phyloP scores from a whole-genome alignment of 306 rosid genomes.

The Delonix regia region DNA sequence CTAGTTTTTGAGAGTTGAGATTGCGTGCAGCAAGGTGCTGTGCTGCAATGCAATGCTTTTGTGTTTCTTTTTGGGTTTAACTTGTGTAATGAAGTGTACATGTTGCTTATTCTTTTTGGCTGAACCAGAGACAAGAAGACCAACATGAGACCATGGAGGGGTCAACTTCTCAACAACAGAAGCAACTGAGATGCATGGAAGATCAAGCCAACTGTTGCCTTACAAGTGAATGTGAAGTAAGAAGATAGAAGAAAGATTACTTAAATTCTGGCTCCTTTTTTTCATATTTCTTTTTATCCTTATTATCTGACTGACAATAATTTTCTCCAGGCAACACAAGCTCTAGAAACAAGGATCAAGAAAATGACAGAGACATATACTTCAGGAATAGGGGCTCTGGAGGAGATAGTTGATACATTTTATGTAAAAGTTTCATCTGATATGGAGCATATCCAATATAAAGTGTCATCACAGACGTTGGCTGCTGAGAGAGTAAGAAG shows the following conservation, averaged over 20 bases:
- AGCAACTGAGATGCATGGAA: constrained; percentile 78
- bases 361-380: constrained; percentile 68
- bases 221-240: constrained; percentile 78
- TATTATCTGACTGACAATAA: constrained; percentile 27
- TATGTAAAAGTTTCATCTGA: constrained; percentile 72
- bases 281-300: constrained; percentile 3
- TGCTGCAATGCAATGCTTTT: too few relatives aligned
- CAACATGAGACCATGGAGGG: constrained; percentile 68
- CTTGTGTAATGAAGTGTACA: too few relatives aligned
- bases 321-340: constrained; percentile 68
- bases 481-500: constrained; percentile 64
- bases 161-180: constrained; percentile 77
- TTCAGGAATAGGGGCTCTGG: constrained; percentile 68
- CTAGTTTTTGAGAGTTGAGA: too few relatives aligned
- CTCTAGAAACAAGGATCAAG: constrained; percentile 68
- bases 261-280: constrained; percentile 7
- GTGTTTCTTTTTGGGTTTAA: too few relatives aligned
- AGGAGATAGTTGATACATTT: constrained; percentile 62
- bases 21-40: too few relatives aligned
- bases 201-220: constrained; percentile 61
- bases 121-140: constrained; percentile 64
- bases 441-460: constrained; percentile 64
- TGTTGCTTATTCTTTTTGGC: too few relatives aligned
- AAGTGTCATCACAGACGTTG: constrained; percentile 58
- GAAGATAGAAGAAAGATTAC: constrained; percentile 35